These are phyloP conservation scores for Backusella mclennaniae DNA, from an alignment of 192 early-diverging fungal genomes.

Conservation along the genomic window DNA sequence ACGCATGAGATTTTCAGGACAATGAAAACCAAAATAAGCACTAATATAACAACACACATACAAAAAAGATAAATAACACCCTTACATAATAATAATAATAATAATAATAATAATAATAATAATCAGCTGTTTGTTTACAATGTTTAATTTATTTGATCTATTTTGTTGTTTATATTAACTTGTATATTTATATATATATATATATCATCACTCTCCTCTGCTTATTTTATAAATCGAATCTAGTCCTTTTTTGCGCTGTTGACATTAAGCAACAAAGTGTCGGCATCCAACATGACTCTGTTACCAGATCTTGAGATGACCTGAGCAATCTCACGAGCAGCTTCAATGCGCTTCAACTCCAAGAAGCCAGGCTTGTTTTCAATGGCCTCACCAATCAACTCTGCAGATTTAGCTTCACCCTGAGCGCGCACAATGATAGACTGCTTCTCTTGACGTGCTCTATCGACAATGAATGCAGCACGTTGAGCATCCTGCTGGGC, in stretches of 20 bases:
- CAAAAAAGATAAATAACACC: neutral
- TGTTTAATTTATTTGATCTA: neutral
- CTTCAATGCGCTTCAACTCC: constrained; percentile 89
- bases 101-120: neutral
- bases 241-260: constrained; percentile 21
- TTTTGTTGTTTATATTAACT: neutral
- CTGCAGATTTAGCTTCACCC: constrained; percentile 93
- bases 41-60: neutral
- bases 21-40: neutral
- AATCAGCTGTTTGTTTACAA: neutral
- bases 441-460: constrained; percentile 95
- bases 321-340: constrained; percentile 90
- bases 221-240: neutral
- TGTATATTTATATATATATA: neutral
- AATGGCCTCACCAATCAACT: constrained; percentile 95
- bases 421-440: constrained; percentile 94
- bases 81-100: neutral
- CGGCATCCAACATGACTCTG: constrained; percentile 88
- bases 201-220: neutral
- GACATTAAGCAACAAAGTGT: constrained; percentile 93
- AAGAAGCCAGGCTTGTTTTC: constrained; percentile 97
- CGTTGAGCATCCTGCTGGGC: constrained; percentile 98
- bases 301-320: constrained; percentile 83
- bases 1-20: neutral
- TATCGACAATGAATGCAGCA: constrained; percentile 92